phyloP scores from a whole-genome alignment of 2,329 filamentous ascomycete genomes.

The Claviceps spartinae region DNA sequence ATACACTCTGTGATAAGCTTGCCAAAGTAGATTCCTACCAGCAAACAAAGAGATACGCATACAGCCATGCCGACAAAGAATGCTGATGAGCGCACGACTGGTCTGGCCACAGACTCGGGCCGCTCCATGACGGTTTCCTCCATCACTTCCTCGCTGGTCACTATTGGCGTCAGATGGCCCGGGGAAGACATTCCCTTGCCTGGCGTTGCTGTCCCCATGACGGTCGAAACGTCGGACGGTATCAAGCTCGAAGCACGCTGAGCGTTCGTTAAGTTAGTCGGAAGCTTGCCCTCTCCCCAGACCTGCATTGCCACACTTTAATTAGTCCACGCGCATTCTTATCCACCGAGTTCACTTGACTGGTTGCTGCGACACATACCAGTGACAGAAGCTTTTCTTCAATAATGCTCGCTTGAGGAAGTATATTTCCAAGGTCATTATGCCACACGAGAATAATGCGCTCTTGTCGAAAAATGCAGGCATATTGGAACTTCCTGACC shows the following conservation, averaged over 20 bases:
- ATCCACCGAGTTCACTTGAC: not conserved
- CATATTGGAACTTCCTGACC: constrained; percentile 29
- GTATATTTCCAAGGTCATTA: constrained; percentile 25
- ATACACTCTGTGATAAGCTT: constrained; percentile 25
- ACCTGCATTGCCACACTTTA: constrained; percentile 8
- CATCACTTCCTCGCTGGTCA: constrained; percentile 13
- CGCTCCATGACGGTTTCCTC: constrained; percentile 13
- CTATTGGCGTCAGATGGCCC: constrained; percentile 3
- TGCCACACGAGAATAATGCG: constrained; percentile 29
- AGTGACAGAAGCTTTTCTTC: constrained; percentile 20
- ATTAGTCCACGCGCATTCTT: not conserved
- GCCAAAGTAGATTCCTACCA: constrained; percentile 23
- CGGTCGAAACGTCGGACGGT: constrained; percentile 8
- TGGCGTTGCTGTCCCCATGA: constrained; percentile 9
- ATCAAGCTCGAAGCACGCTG: constrained; percentile 7
- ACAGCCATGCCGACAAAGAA: constrained; percentile 26
- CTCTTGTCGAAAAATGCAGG: constrained; percentile 28
- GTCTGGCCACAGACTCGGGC: constrained; percentile 27
- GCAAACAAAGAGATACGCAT: constrained; percentile 23
- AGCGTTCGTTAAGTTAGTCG: constrained; percentile 9
- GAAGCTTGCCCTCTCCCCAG: constrained; percentile 12
- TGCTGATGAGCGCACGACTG: constrained; percentile 22
- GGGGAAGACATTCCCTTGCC: constrained; percentile 9
- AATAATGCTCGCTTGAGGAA: constrained; percentile 22
- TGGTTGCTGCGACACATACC: constrained; percentile 2